Evolutionary conservation across 1,284 basidiomycete genomes (phyloP), one percentile per base, ranked within the genome.

Genomic region (Cutaneotrichosporon arboriforme): DNA sequence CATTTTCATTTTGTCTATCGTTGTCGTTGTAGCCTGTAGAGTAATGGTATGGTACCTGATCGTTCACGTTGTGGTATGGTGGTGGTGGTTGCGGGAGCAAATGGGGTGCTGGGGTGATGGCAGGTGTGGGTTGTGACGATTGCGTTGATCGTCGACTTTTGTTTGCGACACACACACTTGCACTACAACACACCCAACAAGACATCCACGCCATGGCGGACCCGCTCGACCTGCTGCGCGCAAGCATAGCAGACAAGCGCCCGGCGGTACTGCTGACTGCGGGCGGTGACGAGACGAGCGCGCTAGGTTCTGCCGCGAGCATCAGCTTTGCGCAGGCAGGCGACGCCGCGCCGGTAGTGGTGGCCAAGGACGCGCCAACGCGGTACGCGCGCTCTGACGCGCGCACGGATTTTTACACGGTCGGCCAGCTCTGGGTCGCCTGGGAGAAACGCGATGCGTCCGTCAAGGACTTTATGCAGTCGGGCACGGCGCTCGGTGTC

Each of bases 401-500:
- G 77, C 60, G 40, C 13, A 78, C 26, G 15, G 86, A 88, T 50
- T 86, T 87, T 62, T 88, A 87, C 73, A 80, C 85, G 8, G 71
- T 91, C 15, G 87, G 88, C 53, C 87, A 89, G 3, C 77, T 94
- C 5, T 86, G 88, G 64, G 78, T 92, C 14, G 85, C 86, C 36
- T 94, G 85, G 85, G 76, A 83, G 1, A 79, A 87, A 37, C 79
- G 82, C 45, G 86, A 88, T 66, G 81, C 82, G 1, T 78, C 82
- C 1, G 82, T 84, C 34, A 86, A 85, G 21, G 89, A 92, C 63
- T 96, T 94, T 73, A 84, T 93, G 81, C 85, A 85, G 71, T 84
- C 87, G 63, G 84, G 84, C 4, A 80, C 88, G 57, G 84, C 87
- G 63, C 81, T 79, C 49, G 86, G 86, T 1, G 75, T 90, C 26